A percentile compares a stretch with the other conserved stretches of the same genome.
Conservation (phyloP, 352 stramenopile genomes). For the Vaucheria bursata region DNA sequence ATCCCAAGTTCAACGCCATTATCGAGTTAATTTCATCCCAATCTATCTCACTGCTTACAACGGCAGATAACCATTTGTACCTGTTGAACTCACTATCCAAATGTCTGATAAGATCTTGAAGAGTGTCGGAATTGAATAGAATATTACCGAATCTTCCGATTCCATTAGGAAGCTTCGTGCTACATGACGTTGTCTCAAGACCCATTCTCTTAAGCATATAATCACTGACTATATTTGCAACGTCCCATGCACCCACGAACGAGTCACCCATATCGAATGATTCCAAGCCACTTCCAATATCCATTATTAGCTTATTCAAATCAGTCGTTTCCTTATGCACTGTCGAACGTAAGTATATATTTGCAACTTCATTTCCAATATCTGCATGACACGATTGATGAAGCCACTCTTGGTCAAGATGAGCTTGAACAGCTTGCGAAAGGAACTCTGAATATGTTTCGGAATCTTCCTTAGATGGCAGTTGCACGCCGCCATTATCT, state of each 20-base stretch:
- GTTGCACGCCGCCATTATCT: constrained; percentile 15
- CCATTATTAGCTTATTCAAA: constrained; percentile 27
- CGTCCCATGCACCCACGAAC: constrained; percentile 39
- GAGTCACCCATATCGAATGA: constrained; percentile 41
- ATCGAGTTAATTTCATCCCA: constrained; percentile 33
- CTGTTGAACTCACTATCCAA: constrained; percentile 29
- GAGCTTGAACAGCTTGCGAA: constrained; percentile 11
- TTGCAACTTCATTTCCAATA: constrained; percentile 33
- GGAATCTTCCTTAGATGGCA: constrained; percentile 16
- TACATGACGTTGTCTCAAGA: constrained; percentile 29
- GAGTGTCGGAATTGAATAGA: constrained; percentile 1
- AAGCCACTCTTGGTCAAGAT: constrained; percentile 42
- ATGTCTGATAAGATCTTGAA: background rate
- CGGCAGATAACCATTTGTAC: constrained; percentile 26
- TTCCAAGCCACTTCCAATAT: constrained; percentile 25
- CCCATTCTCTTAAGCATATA: constrained; percentile 39
- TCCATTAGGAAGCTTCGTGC: constrained; percentile 20
- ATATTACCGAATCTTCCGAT: background rate
- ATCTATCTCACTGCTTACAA: constrained; percentile 17
- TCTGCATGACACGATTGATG: constrained; percentile 34
- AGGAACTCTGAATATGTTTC: constrained; percentile 29
- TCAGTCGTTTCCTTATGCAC: constrained; percentile 20
- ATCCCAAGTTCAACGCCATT: constrained; percentile 38
- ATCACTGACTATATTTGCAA: constrained; percentile 42
- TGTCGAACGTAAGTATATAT: constrained; percentile 16